Evolutionary conservation across 2,329 filamentous ascomycete genomes (phyloP), one percentile per base, ranked within the genome.

Genomic region (Diplodia sapinea): DNA sequence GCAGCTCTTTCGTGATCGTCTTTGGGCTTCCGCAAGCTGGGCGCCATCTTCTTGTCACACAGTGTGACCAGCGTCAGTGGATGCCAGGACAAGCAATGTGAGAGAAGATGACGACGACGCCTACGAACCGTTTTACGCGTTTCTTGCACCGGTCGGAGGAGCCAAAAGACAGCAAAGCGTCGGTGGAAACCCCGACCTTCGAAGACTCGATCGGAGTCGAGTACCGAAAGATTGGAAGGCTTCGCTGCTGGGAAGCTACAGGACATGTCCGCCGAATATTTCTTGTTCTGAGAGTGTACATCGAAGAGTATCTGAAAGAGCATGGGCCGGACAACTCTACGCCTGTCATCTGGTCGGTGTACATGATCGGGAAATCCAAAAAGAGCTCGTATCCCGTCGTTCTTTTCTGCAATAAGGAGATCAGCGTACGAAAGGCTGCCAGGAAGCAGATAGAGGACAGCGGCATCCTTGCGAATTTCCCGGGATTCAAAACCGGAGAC

Each of bases 351-450:
- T 61, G 57, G 57, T n/a, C 26, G 68, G 64, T 71, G 0, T 71
- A 71, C 31, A 71, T 72, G 70, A 57, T 72, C 56, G 71, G 71
- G 2, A 61, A 38, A 8, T 47, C 55, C 8, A 67, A 55, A 20
- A 36, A 67, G 40, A 64, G 62, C 17, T 65, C 71, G 0, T 4
- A 17, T 23, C 71, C 71, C 15, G 69, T 65, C 15, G 66, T 72
- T 9, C 69, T 72, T 8, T 72, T 72, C 65, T 71, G 69, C 43
- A 69, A 68, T 13, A 66, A 65, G 33, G 67, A 71, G 20, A 57
- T 49, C 4, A 4, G 17, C 15, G 66, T 65, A 8, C 68, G 71
- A 43, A 71, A 68, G 50, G 38, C n/a, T 15, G 57, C 70, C 0
- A 33, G 69, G 12, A 64, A 70, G 17, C 63, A 64, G 7, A 67